A percentile compares a stretch with the other conserved stretches of the same genome.
These are phyloP conservation scores for Volvox reticuliferus DNA, from an alignment of 139 green algal species.

Conservation along the genomic window DNA sequence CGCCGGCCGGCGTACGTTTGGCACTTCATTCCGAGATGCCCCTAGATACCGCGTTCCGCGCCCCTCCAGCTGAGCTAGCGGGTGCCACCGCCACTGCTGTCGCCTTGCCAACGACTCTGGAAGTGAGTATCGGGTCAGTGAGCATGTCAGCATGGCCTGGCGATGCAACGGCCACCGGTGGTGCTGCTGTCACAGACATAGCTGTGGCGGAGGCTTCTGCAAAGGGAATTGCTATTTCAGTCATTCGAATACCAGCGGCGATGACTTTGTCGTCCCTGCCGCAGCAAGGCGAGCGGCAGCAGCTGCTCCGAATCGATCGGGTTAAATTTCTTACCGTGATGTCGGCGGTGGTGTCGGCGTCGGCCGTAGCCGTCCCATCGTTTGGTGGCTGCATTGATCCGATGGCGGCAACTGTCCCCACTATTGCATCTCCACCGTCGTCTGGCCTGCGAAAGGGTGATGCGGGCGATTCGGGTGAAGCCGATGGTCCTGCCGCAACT, in stretches of 20 bases:
- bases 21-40: background rate
- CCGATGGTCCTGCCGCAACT: too few species aligned
- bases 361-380: background rate
- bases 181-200: background rate
- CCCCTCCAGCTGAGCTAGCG: too few species aligned
- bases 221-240: background rate
- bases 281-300: slow-evolving; percentile 5
- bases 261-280: background rate
- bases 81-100: too few species aligned
- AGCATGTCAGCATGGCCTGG: background rate
- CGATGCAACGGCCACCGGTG: background rate
- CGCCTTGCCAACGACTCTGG: background rate
- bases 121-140: background rate
- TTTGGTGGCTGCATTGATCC: too few species aligned
- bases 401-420: background rate
- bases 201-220: background rate
- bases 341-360: too few species aligned
- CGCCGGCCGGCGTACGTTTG: background rate
- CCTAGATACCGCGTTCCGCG: background rate
- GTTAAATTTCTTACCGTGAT: background rate
- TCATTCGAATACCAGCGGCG: background rate
- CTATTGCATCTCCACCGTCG: too few species aligned
- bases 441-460: background rate
- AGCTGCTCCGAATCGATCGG: slow-evolving; percentile 3
- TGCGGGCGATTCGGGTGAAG: background rate